These are phyloP conservation scores for Salix dunnii DNA, from an alignment of 345 rosid genomes.

Conservation along the genomic window DNA sequence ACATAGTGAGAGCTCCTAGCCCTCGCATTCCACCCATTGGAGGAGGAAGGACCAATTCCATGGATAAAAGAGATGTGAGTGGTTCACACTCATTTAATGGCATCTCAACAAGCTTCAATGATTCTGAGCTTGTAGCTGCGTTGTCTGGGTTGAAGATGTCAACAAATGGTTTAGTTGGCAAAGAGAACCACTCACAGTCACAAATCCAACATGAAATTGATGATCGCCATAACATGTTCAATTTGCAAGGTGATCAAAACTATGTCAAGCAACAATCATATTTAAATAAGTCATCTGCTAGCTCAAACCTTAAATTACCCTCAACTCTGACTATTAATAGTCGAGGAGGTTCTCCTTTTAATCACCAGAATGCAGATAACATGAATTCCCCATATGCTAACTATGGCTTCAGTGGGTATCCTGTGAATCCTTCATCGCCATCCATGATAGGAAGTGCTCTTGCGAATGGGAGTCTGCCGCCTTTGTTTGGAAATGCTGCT, in stretches of 20 bases:
- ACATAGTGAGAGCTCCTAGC: constrained; percentile 52
- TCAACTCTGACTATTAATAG: constrained; percentile 34
- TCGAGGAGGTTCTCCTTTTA: constrained; percentile 39
- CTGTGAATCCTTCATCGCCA: constrained; percentile 43
- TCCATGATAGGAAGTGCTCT: constrained; percentile 42
- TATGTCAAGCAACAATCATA: constrained; percentile 24
- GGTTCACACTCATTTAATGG: constrained; percentile 39
- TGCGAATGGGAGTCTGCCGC: constrained; percentile 46
- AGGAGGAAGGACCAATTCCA: constrained; percentile 43
- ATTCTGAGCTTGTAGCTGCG: constrained; percentile 46
- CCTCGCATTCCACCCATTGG: constrained; percentile 59
- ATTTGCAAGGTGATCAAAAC: constrained; percentile 34
- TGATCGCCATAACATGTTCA: constrained; percentile 35
- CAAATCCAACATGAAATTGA: constrained; percentile 31
- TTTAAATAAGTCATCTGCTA: constrained; percentile 24
- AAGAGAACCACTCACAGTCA: constrained; percentile 32
- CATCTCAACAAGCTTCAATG: constrained; percentile 34
- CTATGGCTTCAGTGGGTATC: constrained; percentile 41
- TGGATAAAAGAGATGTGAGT: constrained; percentile 41
- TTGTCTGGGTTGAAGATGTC: constrained; percentile 59
- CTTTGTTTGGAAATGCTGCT: constrained; percentile 47
- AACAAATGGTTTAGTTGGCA: constrained; percentile 31
- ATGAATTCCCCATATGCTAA: constrained; percentile 41
- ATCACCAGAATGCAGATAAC: constrained; percentile 29
- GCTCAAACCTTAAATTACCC: constrained; percentile 36